A percentile compares a stretch with the other conserved stretches of the same genome.
Conservation (phyloP, 805 yeast genomes). For the Limtongia smithiae region DNA sequence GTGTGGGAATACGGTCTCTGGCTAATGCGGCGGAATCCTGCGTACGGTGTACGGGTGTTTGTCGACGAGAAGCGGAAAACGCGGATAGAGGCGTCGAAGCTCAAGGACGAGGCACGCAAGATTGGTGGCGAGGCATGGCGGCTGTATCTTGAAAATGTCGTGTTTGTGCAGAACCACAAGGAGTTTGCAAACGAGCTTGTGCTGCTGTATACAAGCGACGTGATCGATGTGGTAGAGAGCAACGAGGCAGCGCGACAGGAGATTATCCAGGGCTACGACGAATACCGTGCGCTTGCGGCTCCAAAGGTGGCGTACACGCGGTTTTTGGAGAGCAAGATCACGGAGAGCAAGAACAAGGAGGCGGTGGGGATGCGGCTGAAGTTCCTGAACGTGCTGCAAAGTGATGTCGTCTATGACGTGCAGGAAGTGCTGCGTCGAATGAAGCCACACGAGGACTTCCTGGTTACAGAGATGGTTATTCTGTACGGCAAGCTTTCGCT, state of each 20-base stretch:
- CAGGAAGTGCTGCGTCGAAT: constrained; percentile 30
- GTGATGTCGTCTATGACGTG: constrained; percentile 31
- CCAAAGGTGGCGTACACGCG: constrained; percentile 38
- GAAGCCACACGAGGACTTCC: constrained; percentile 32
- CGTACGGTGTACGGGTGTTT: constrained; percentile 37
- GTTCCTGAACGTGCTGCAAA: constrained; percentile 30
- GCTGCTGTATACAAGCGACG: constrained; percentile 36
- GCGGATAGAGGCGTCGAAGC: constrained; percentile 32
- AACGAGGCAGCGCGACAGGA: constrained; percentile 21
- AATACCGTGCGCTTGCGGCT: constrained; percentile 31
- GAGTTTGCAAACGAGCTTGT: constrained; percentile 37
- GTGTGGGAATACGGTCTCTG: constrained; percentile 41
- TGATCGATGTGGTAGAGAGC: constrained; percentile 32
- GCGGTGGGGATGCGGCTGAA: constrained; percentile 31
- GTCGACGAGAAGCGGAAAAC: constrained; percentile 29
- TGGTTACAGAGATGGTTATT: constrained; percentile 37
- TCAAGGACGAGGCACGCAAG: constrained; percentile 35
- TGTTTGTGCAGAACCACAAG: constrained; percentile 30
- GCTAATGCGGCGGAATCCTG: constrained; percentile 35
- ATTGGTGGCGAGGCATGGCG: constrained; percentile 40
- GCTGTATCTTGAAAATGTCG: constrained; percentile 37
- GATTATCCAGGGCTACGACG: constrained; percentile 30
- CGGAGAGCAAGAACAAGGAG: constrained; percentile 16
- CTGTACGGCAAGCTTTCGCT: constrained; percentile 33
- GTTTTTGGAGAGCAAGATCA: constrained; percentile 25